Evolutionary conservation across 352 stramenopile genomes (phyloP), one percentile per base, ranked within the genome.

Genomic region (Pythium pyrilobum): DNA sequence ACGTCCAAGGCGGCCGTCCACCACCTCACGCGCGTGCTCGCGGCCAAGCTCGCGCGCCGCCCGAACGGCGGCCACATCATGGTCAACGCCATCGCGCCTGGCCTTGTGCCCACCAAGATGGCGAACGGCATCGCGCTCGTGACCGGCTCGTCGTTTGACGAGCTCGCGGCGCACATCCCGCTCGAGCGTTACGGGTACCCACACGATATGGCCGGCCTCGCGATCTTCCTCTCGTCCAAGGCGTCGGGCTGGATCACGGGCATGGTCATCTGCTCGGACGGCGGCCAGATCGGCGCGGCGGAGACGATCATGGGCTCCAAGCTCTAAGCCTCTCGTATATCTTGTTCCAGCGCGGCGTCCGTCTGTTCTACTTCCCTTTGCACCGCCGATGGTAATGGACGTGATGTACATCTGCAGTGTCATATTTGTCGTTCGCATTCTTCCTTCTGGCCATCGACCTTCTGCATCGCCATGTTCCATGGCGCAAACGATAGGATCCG

Each of bases 21-120:
- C 69, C 85, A 97, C 56, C 65, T 99, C 21, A 98, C 93, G 23
- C 87, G 87, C 37, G 86, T 96, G 40, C 52, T 98, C 29, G 84
- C 93, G 0, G 73, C 80, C 0, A 95, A 98, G 65, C 79, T 99
- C 8, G 90, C 81, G 48, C 73, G 73, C 24, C 77, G 72, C 8
- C 69, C 77, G 13, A 87, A 89, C 37, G 77, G 79, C 29, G 80
- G 92, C 27, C 74, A 88, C 62, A 98, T 98, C 52, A 91, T 96
- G 6, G 94, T 98, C n/a, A 99, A 99, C 69, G 85, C 84, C 24
- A 81, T 99, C 18, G 88, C 90, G 2, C 96, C 92, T 5, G 95
- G 96, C 16, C 88, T 96, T 56, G 85, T 98, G 16, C 87, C 84
- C 4, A 92, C 77, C 29, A 83, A 86, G 45, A 97, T 98, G 95